phyloP scores from a whole-genome alignment of 352 stramenopile genomes.

The Phytophthora crassamura region DNA sequence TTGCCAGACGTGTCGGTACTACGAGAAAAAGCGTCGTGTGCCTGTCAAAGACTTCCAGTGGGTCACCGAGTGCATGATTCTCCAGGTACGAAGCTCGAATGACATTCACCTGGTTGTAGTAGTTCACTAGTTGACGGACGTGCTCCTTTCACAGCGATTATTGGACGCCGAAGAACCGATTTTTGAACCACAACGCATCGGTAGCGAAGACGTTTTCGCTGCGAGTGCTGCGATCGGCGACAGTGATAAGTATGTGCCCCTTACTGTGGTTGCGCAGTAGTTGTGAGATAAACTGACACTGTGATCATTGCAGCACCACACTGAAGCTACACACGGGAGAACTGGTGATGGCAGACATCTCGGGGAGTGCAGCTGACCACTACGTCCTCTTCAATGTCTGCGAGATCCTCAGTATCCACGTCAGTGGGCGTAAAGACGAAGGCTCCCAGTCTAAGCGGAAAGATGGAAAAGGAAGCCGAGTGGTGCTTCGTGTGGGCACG shows the following conservation, averaged over 20 bases:
- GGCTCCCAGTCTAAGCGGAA: constrained; percentile 35
- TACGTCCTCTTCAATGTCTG: constrained; percentile 83
- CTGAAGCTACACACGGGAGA: constrained; percentile 76
- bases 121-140: background rate
- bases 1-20: constrained; percentile 61
- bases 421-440: constrained; percentile 33
- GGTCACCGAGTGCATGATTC: constrained; percentile 84
- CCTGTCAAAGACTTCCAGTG: constrained; percentile 75
- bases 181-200: constrained; percentile 53
- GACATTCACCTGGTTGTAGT: background rate
- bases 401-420: constrained; percentile 76
- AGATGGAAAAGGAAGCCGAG: constrained; percentile 31
- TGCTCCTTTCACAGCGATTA: constrained; percentile 44
- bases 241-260: constrained; percentile 52
- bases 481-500: constrained; percentile 68
- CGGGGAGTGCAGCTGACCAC: constrained; percentile 63
- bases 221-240: constrained; percentile 66
- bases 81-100: constrained; percentile 54
- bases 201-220: constrained; percentile 45
- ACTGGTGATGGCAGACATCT: constrained; percentile 77
- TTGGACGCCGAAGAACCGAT: constrained; percentile 42
- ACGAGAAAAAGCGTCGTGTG: constrained; percentile 44
- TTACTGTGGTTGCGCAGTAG: background rate
- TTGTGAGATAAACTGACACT: background rate
- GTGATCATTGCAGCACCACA: constrained; percentile 33